Conservation (phyloP, 78 protist genomes). For the Chrysochromulina parva region DNA sequence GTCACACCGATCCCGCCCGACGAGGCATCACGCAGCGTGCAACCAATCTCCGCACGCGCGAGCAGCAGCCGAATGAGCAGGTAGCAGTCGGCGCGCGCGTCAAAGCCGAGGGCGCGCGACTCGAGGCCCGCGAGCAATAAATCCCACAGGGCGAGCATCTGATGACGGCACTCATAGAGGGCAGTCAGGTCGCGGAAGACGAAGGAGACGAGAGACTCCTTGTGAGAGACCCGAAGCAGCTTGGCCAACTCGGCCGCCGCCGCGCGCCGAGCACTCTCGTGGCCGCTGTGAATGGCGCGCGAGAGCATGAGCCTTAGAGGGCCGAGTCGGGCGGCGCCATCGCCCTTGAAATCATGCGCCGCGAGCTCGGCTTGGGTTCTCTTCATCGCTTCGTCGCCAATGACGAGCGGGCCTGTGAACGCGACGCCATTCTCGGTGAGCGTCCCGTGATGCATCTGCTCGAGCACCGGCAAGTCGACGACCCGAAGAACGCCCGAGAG, state of each 20-base stretch:
- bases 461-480: background rate
- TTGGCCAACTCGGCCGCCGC: background rate
- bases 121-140: background rate
- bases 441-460: background rate
- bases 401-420: background rate
- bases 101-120: conserved; percentile 2
- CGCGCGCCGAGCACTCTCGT: background rate
- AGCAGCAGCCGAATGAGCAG: background rate
- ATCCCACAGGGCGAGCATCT: background rate
- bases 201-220: background rate
- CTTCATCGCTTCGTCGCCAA: background rate
- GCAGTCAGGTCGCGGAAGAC: background rate
- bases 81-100: background rate
- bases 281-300: background rate
- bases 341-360: too few species aligned
- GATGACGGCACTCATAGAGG: background rate
- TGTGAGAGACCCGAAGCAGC: background rate
- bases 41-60: background rate
- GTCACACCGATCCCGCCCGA: too few species aligned
- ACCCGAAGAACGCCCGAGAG: background rate
- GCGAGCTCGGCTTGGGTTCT: too few species aligned
- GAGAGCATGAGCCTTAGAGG: background rate
- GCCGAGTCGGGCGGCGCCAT: background rate
- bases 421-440: background rate
- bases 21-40: too few species aligned